These are phyloP conservation scores for Spathaspora boniae DNA, from an alignment of 805 yeast species.

Conservation along the genomic window DNA sequence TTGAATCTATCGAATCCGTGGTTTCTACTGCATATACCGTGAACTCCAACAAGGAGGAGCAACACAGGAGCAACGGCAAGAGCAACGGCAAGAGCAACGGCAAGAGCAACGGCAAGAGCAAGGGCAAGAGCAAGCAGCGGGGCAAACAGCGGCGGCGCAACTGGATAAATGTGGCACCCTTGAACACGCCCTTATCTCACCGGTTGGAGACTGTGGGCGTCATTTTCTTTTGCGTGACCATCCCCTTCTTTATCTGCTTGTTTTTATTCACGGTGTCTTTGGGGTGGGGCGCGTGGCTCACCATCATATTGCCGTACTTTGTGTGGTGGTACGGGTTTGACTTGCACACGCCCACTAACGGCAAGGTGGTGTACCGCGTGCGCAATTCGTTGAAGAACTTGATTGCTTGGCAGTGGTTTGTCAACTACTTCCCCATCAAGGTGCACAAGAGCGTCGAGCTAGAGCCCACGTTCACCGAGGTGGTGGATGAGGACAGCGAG, in stretches of 20 bases:
- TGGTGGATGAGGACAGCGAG: slow-evolving; percentile 22
- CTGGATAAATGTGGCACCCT: slow-evolving; percentile 47
- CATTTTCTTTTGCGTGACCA: slow-evolving; percentile 69
- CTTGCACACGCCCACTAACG: slow-evolving; percentile 70
- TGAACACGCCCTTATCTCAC: slow-evolving; percentile 50
- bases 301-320: slow-evolving; percentile 58
- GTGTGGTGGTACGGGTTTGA: slow-evolving; percentile 52
- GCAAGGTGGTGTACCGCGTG: slow-evolving; percentile 57
- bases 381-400: slow-evolving; percentile 56
- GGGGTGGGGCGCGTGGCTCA: slow-evolving; percentile 67
- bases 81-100: neutral
- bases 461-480: slow-evolving; percentile 64
- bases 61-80: slow-evolving; percentile 2
- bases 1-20: too few species aligned
- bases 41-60: too few species aligned
- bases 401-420: slow-evolving; percentile 66
- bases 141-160: slow-evolving; percentile 2
- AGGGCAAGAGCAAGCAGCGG: slow-evolving; percentile 2
- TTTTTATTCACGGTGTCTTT: slow-evolving; percentile 47
- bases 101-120: slow-evolving; percentile 1
- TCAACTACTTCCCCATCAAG: slow-evolving; percentile 74
- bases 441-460: slow-evolving; percentile 66
- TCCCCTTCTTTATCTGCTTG: slow-evolving; percentile 54
- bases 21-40: too few species aligned
- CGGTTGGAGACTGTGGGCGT: slow-evolving; percentile 67